phyloP scores from a whole-genome alignment of 2,329 filamentous ascomycete genomes.

The Dactylonectria macrodidyma region DNA sequence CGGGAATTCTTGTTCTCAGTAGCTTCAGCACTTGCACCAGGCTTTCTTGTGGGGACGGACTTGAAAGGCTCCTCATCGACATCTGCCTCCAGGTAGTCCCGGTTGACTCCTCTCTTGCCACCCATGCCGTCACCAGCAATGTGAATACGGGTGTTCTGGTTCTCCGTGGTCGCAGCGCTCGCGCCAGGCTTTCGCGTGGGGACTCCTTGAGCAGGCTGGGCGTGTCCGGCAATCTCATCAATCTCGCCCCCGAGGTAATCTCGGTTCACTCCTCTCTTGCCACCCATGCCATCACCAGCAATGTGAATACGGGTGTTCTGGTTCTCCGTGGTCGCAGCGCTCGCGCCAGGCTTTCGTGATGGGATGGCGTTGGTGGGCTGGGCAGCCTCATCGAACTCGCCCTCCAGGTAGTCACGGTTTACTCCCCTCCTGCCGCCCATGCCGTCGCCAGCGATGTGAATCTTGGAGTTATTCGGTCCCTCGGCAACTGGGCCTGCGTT shows the following conservation, averaged over 20 bases:
- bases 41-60: slow-evolving; percentile 55
- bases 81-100: slow-evolving; percentile 63
- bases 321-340: slow-evolving; percentile 59
- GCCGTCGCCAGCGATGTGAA: slow-evolving; percentile 70
- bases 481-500: slow-evolving; percentile 20
- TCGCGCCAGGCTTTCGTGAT: slow-evolving; percentile 53
- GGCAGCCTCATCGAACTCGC: no score
- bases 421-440: slow-evolving; percentile 74
- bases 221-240: slow-evolving; percentile 49
- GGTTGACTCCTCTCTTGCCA: slow-evolving; percentile 65
- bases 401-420: slow-evolving; percentile 66
- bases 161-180: slow-evolving; percentile 18
- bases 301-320: slow-evolving; percentile 65
- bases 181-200: slow-evolving; percentile 37
- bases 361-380: slow-evolving; percentile 55
- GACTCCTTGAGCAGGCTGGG: slow-evolving; percentile 31
- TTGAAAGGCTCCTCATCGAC: slow-evolving; percentile 50
- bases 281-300: slow-evolving; percentile 78
- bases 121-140: slow-evolving; percentile 77
- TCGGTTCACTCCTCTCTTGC: slow-evolving; percentile 67
- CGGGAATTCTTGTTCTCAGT: slow-evolving; percentile 65
- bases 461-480: slow-evolving; percentile 38
- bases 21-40: slow-evolving; percentile 45
- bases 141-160: slow-evolving; percentile 50
- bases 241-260: slow-evolving; percentile 68